Conservation (phyloP, 2,329 filamentous ascomycete genomes). For the Trichoderma cornu-damae region DNA sequence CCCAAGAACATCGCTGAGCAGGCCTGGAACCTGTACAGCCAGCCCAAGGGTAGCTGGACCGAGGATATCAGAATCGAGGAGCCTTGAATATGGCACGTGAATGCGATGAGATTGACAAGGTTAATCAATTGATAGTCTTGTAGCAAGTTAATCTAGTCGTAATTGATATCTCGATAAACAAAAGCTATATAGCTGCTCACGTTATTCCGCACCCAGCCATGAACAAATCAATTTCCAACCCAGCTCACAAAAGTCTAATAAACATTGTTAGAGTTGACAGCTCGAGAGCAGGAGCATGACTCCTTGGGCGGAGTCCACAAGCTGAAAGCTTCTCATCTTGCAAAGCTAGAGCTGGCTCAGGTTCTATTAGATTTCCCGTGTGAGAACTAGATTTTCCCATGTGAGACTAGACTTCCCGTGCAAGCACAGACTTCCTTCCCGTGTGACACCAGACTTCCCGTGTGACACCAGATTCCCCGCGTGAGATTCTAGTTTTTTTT, state of each 20-base stretch:
- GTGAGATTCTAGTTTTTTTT: too few relatives aligned
- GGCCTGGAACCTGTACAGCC: slow-evolving; percentile 21
- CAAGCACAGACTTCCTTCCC: too few relatives aligned
- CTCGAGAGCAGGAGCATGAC: background rate
- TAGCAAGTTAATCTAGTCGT: background rate
- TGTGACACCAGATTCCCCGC: too few relatives aligned
- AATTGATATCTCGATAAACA: background rate
- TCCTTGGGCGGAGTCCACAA: background rate
- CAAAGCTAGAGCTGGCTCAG: background rate
- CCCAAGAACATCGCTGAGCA: slow-evolving; percentile 21
- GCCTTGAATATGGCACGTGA: background rate
- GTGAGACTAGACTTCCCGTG: too few relatives aligned
- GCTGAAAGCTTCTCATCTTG: background rate
- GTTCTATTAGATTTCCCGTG: background rate
- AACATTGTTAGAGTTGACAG: background rate
- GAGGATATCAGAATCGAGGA: slow-evolving; percentile 14
- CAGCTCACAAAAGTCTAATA: background rate
- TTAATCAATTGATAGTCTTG: background rate
- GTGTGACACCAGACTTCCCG: too few relatives aligned
- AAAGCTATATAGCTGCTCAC: too few relatives aligned
- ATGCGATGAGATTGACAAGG: background rate
- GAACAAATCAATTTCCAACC: too few relatives aligned
- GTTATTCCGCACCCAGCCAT: too few relatives aligned
- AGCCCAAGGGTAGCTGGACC: slow-evolving; percentile 14
- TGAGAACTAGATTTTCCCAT: background rate